phyloP scores from a whole-genome alignment of 2,329 filamentous ascomycete genomes.

The Mollisiaceae sp. region DNA sequence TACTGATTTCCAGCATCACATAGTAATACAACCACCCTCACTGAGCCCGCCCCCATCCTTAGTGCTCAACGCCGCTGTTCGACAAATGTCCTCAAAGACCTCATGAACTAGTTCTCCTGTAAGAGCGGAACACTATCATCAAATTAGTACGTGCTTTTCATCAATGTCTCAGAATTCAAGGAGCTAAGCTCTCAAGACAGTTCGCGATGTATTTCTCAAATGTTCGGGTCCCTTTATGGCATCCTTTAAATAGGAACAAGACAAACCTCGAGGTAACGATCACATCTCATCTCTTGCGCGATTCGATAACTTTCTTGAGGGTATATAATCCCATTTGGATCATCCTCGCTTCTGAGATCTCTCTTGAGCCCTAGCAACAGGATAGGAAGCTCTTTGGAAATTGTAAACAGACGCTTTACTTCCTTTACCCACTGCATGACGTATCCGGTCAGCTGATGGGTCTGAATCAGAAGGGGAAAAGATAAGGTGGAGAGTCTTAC shows the following conservation, averaged over 20 bases:
- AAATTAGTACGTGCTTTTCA: too few species aligned
- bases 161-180: too few species aligned
- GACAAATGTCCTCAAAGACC: constrained; percentile 66
- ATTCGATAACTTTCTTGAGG: constrained; percentile 64
- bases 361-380: constrained; percentile 65
- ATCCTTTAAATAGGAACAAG: too few species aligned
- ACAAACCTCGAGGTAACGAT: constrained; percentile 61
- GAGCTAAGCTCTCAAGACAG: too few species aligned
- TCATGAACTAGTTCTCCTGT: constrained; percentile 63
- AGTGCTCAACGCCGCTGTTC: constrained; percentile 56
- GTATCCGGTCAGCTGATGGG: constrained; percentile 7
- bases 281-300: constrained; percentile 63
- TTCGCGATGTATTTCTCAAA: too few species aligned
- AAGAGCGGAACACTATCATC: constrained; percentile 56
- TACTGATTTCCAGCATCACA: constrained; percentile 46
- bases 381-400: constrained; percentile 54
- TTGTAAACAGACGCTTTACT: constrained; percentile 53
- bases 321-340: constrained; percentile 65
- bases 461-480: background rate
- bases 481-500: constrained; percentile 46
- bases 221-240: too few species aligned
- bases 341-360: constrained; percentile 60
- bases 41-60: constrained; percentile 54
- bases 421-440: constrained; percentile 60
- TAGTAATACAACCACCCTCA: constrained; percentile 57